Conservation (phyloP, 768 basidiomycete genomes). For the Mycena albidolilacea region DNA sequence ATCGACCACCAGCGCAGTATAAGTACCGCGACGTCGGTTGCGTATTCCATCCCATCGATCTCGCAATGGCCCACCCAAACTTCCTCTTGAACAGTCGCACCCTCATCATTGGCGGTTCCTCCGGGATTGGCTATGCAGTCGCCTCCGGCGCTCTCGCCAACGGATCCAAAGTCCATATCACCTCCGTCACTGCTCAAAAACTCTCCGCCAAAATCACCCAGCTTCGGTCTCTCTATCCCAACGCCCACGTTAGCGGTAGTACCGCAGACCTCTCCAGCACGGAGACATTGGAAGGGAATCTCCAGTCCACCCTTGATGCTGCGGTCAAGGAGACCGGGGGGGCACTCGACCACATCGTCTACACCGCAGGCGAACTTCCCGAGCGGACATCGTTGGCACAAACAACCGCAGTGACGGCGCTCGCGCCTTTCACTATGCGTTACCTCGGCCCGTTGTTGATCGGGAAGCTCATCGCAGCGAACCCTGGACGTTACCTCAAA, state of each 20-base stretch:
- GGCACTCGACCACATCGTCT: background rate
- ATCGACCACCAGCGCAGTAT: too few relatives aligned
- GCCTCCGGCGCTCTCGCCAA: conserved; percentile 20
- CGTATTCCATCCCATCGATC: too few relatives aligned
- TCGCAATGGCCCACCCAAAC: conserved; percentile 18
- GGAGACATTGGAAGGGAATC: conserved; percentile 20
- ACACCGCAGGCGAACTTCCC: background rate
- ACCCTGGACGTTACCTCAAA: conserved; percentile 7
- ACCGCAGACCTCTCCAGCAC: conserved; percentile 16
- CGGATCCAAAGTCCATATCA: conserved; percentile 28
- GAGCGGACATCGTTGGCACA: background rate
- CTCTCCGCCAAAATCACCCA: background rate
- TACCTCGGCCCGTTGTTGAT: conserved; percentile 2
- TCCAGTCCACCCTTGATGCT: background rate
- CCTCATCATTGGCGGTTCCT: conserved; percentile 19
- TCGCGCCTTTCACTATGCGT: conserved; percentile 9
- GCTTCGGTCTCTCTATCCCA: conserved; percentile 21
- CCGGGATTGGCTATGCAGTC: conserved; percentile 16
- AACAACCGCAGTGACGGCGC: conserved; percentile 1
- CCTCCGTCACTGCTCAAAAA: conserved; percentile 2
- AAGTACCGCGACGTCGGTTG: too few relatives aligned
- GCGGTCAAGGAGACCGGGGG: background rate
- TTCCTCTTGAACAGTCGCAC: conserved; percentile 2
- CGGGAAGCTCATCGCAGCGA: conserved; percentile 12
- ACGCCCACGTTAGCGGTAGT: conserved; percentile 9